Evolutionary conservation across 2,329 filamentous ascomycete species (phyloP).

Genomic region (Aspergillus tanneri): DNA sequence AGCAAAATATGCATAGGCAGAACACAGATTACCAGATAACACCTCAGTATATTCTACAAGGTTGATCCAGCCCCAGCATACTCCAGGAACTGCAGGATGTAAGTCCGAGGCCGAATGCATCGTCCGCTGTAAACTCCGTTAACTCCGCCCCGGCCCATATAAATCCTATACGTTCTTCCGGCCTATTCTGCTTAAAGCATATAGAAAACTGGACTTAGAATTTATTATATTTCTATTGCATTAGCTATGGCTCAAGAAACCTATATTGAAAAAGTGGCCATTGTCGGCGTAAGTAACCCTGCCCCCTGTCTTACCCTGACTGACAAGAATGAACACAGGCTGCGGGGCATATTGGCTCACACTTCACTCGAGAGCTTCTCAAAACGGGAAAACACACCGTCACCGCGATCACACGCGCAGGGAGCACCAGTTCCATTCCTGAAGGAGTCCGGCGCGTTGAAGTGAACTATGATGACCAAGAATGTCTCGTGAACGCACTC

Average conservation of each 20-base stretch:
- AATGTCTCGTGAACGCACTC: conserved; percentile 45
- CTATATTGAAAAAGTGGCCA: conserved; percentile 35
- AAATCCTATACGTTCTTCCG: too few relatives aligned
- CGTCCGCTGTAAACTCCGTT: too few relatives aligned
- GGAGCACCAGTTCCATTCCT: background rate
- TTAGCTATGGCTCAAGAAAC: background rate
- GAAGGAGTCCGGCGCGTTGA: background rate
- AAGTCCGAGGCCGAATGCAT: too few relatives aligned
- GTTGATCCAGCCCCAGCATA: too few relatives aligned
- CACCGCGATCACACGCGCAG: conserved; percentile 52
- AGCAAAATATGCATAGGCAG: too few relatives aligned
- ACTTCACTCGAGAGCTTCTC: conserved; percentile 40
- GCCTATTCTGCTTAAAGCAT: too few relatives aligned
- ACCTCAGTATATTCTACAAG: too few relatives aligned
- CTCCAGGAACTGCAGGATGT: too few relatives aligned
- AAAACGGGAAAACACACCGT: conserved; percentile 50
- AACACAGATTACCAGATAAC: too few relatives aligned
- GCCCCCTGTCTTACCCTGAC: background rate
- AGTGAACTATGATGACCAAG: background rate
- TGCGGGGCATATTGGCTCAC: conserved; percentile 30
- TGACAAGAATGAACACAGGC: conserved; percentile 24
- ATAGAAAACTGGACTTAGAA: too few relatives aligned
- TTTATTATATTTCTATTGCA: too few relatives aligned
- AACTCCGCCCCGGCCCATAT: too few relatives aligned
- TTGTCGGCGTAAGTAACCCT: conserved; percentile 34